Conservation (phyloP, 805 yeast species). For the Kazachstania psychrophila region DNA sequence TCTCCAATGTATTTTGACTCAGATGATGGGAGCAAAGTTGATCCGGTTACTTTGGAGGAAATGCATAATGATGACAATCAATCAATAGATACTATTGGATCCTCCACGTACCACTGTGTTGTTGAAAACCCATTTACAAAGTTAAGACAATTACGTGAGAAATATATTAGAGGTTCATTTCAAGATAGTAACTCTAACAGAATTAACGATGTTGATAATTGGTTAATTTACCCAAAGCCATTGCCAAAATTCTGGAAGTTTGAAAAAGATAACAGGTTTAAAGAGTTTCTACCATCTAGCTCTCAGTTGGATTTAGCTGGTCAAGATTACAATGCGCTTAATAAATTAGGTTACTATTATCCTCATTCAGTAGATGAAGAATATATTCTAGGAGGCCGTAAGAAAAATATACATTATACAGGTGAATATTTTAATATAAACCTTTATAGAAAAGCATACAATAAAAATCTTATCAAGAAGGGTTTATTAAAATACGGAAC, state of each 20-base stretch:
- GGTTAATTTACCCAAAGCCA: slow-evolving; percentile 85
- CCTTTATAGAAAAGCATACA: slow-evolving; percentile 18
- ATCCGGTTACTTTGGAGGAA: slow-evolving; percentile 1
- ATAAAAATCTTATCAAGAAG: slow-evolving; percentile 1
- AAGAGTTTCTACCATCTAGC: slow-evolving; percentile 6
- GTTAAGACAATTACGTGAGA: slow-evolving; percentile 47
- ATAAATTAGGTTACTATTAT: slow-evolving; percentile 6
- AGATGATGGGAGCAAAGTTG: slow-evolving; percentile 10
- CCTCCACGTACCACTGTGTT: slow-evolving; percentile 2
- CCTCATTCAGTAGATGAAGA: slow-evolving; percentile 16
- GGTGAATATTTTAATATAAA: slow-evolving; percentile 31
- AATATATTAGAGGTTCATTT: slow-evolving; percentile 51
- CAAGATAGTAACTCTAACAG: slow-evolving; percentile 70
- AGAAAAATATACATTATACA: slow-evolving; percentile 14
- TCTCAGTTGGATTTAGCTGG: slow-evolving; percentile 10
- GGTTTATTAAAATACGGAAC: background rate
- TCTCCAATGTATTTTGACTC: slow-evolving; percentile 26
- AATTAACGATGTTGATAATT: slow-evolving; percentile 46
- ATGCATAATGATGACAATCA: background rate
- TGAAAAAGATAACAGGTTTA: slow-evolving; percentile 25
- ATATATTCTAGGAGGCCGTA: slow-evolving; percentile 1
- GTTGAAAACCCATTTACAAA: slow-evolving; percentile 12
- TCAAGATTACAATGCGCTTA: slow-evolving; percentile 3
- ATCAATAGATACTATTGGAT: too few species aligned
- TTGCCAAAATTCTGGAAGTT: slow-evolving; percentile 36